These are phyloP conservation scores for Circinella umbellata DNA, from an alignment of 371 early-diverging fungal species.

Conservation along the genomic window DNA sequence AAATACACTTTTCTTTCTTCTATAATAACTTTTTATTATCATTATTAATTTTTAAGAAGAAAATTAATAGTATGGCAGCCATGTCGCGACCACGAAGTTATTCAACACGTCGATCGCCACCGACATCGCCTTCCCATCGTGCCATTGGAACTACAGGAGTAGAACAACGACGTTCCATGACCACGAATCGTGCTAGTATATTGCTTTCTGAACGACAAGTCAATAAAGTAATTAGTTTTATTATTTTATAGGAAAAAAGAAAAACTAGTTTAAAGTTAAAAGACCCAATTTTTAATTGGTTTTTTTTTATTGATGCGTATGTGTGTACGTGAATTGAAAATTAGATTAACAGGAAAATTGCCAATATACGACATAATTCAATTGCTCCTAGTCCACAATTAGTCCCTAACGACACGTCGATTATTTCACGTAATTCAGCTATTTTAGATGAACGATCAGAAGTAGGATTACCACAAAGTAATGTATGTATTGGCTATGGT, in stretches of 20 bases:
- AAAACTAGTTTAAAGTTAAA: no score
- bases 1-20: no score
- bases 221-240: constrained; percentile 34
- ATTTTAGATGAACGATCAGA: constrained; percentile 13
- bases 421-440: constrained; percentile 7
- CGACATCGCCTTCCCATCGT: constrained; percentile 20
- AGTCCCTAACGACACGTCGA: constrained; percentile 9
- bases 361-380: constrained; percentile 39
- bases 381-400: constrained; percentile 23
- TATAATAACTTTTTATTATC: background rate
- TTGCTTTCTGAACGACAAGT: constrained; percentile 47
- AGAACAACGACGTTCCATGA: constrained; percentile 20
- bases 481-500: background rate
- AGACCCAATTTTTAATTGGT: background rate
- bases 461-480: background rate
- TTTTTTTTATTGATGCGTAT: background rate
- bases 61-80: constrained; percentile 23
- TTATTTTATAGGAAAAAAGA: background rate
- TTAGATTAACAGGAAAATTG: constrained; percentile 46
- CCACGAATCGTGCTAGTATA: constrained; percentile 24
- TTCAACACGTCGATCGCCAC: constrained; percentile 25
- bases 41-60: background rate
- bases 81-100: constrained; percentile 32
- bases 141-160: constrained; percentile 9
- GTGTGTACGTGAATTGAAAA: no score